Evolutionary conservation across 2,329 filamentous ascomycete species (phyloP), one percentile per base, ranked within the genome.

Genomic region (Sporothrix brasiliensis): DNA sequence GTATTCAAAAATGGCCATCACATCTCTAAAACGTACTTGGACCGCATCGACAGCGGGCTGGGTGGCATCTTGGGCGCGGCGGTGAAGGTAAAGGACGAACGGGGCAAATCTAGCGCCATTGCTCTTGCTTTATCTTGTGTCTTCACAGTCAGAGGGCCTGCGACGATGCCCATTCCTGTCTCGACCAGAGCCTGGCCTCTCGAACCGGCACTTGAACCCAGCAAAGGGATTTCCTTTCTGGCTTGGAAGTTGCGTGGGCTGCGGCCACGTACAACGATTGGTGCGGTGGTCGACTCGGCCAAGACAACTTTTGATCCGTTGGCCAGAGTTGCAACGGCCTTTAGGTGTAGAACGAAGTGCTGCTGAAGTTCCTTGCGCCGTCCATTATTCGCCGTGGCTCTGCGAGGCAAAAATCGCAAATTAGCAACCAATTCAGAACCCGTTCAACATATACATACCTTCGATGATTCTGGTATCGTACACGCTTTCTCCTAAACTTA

Each of bases 161-260:
- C 86, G 58, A 88, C 86, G 71, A 89, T 87, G 7, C 87, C 86
- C 44, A 88, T 76, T 2, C 87, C 87, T 0, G 86, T 88, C 77
- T 88, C 87, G n/a, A 89, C 87, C 61, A 89, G 81, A 49, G 89
- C 89, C 78, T 95, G 94, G 53, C 93, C 89, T n/a, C 91, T 86
- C 39, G 92, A 92, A 34, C 90, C 89, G 27, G 90, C 90, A 74
- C 91, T 92, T 19, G 87, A 89, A 21, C 92, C 92, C 69, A 93
- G 87, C 61, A 98, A 85, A 2, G 94, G 93, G 72, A 97, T 91
- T 79, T 98, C 94, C 79, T 97, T 97, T 68, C 94, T 87, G 11
- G 93, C 91, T 79, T 97, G 93, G 79, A 98, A 98, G 80, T 98
- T 98, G 50, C 94, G 87, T 4, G 94, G 94, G 79, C 94, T 97